Evolutionary conservation across 1,139 yeast species (phyloP), one percentile per base, ranked within the genome.

Genomic region (Saccharomycopsis phalli): DNA sequence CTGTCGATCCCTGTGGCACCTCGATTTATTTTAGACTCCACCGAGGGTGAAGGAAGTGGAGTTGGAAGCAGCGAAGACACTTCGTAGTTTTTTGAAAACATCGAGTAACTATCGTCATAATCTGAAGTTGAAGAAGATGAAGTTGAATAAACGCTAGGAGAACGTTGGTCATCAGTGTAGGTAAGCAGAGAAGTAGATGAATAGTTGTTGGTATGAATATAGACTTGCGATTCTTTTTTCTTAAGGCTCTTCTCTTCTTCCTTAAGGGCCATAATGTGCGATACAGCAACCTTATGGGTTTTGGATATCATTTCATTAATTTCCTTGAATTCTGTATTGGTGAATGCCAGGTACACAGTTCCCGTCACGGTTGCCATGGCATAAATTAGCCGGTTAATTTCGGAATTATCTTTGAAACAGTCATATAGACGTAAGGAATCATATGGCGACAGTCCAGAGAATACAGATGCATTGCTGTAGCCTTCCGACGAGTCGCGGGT

Each of bases 241-340:
- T 36, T 31, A 14, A 18, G 22, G 17, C 17, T 29, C 36, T 38
- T 33, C 13, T 42, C 43, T 31, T 45, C 48, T 18, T 40, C 41
- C 17, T 40, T 37, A 4, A 45, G 19, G 18, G 48, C 48, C 45
- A 45, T 34, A 31, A 43, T 43, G 38, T 45, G 48, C 5, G 47
- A 40, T 10, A 43, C 41, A 13, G 42, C 34, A 4, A 44, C 45
- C 14, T 43, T 37, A 21, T 45, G 47, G 22, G 43, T 29, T 17
- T 40, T 40, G n/a, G 26, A 17, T 19, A 45, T 43, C n/a, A 38
- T 35, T 4, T 35, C 37, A 31, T 42, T 45, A 28, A 45, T 17
- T 18, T 40, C 37, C 19, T 34, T 27, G 41, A 32, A 31, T 8
- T 42, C 39, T 14, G 40, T 31, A 37, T 36, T 37, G 32, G 40